Conservation (phyloP, 1,139 yeast genomes). For the Debaryomycetaceae sp. region DNA sequence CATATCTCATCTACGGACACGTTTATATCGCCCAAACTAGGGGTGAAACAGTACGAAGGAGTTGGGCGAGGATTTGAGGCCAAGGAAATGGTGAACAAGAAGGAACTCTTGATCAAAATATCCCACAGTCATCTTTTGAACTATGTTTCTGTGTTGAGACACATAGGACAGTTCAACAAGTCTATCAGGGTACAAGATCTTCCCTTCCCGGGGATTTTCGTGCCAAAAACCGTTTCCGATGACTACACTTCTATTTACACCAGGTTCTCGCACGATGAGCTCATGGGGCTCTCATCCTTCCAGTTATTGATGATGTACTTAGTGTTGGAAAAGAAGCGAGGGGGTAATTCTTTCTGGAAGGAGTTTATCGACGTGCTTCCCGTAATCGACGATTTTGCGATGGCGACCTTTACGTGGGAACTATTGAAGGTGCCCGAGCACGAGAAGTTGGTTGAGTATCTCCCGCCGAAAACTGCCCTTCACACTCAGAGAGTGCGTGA, state of each 20-base stretch:
- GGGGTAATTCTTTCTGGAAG: slow-evolving; percentile 51
- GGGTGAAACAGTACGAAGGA: slow-evolving; percentile 21
- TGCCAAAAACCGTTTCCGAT: slow-evolving; percentile 14
- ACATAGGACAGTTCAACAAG: slow-evolving; percentile 25
- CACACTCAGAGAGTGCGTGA: slow-evolving; percentile 34
- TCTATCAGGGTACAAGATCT: slow-evolving; percentile 16
- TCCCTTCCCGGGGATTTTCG: slow-evolving; percentile 18
- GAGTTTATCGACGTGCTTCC: slow-evolving; percentile 66
- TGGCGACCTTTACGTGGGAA: slow-evolving; percentile 55
- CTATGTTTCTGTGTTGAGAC: slow-evolving; percentile 49
- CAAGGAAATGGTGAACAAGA: slow-evolving; percentile 22
- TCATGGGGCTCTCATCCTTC: slow-evolving; percentile 39
- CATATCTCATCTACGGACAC: slow-evolving; percentile 19
- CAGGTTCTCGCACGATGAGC: slow-evolving; percentile 21
- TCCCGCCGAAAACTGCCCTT: slow-evolving; percentile 37
- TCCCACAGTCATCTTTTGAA: slow-evolving; percentile 62
- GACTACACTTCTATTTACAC: slow-evolving; percentile 31
- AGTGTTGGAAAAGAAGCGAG: slow-evolving; percentile 41
- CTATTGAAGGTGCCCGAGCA: slow-evolving; percentile 19
- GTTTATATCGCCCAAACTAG: slow-evolving; percentile 28
- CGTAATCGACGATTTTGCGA: slow-evolving; percentile 38
- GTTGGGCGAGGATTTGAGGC: slow-evolving; percentile 69
- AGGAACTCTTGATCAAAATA: slow-evolving; percentile 50
- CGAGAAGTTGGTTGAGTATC: slow-evolving; percentile 23
- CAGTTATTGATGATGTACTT: slow-evolving; percentile 49